Base-by-base conservation (phyloP, 208 protist species). In the Leishmania aethiopica region DNA sequence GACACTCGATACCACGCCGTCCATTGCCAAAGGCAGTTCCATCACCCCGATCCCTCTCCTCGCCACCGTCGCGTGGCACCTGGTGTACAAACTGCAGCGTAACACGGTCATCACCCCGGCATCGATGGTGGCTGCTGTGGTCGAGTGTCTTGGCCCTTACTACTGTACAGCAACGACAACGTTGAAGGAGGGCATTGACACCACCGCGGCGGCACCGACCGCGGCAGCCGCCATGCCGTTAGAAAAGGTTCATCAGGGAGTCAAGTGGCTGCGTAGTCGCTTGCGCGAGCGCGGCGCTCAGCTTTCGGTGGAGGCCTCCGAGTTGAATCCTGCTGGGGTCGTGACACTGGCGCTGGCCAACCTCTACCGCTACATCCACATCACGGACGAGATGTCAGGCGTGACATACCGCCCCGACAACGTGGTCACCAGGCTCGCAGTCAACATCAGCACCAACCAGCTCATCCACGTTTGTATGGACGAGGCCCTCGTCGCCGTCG, bases 391-490 rank as follows among this genome's bases (percentile, higher is more conserved):
- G 55, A 72, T 71, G 75, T 74, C 86, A 0, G 40, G 55, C 10
- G 83, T 95, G 11, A 55, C 70, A 22, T 87, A 91, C 82, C 79
- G 71, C 15, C 79, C 85, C 32, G 86, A 90, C 40, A 71, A 71
- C 40, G 64, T 89, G 10, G 83, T 80, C 15, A 87, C 92, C 8
- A 88, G 82, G 15, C 80, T 96, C 19, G 89, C 84, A 2, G 77
- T 97, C 64, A 89, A 90, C 76, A 97, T 97, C 40, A 93, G 84
- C 79, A 92, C 91, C 22, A 98, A 97, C 82, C 94, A 98, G 80
- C 87, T 98, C 55, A 91, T 98, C 81, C 95, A 98, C 76, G 60
- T 96, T 51, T 97, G 97, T 84, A 72, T 94, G 10, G 92, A 97
- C 72, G 93, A 97, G 67, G 93, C 91, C 3, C 73, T 98, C 62